A percentile compares a stretch with the other conserved stretches of the same genome.
Evolutionary conservation across 164 flowering plant species (phyloP).

Genomic region (Malania oleifera): DNA sequence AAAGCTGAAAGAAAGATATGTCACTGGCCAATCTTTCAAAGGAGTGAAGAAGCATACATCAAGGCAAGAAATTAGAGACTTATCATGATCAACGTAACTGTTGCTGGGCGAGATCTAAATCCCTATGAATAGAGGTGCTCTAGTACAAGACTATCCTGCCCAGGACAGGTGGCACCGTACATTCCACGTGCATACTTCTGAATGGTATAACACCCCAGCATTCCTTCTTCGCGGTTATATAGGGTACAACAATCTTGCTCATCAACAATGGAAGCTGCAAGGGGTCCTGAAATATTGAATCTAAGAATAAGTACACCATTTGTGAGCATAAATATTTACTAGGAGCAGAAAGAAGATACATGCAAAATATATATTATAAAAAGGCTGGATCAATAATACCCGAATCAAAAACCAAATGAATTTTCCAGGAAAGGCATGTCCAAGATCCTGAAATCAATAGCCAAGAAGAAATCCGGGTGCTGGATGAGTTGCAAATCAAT

Average conservation of each 20-base stretch:
- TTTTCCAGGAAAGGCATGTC: neutral
- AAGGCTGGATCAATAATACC: neutral
- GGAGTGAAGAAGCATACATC: neutral
- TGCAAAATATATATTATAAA: neutral
- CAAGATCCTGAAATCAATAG: slow-evolving; percentile 4
- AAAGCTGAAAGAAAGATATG: neutral
- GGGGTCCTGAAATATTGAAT: neutral
- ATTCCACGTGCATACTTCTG: too few relatives aligned
- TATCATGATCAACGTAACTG: neutral
- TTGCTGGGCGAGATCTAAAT: neutral
- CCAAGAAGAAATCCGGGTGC: neutral
- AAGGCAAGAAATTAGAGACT: neutral
- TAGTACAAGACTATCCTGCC: too few relatives aligned
- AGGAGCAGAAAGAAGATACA: neutral
- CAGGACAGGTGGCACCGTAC: too few relatives aligned
- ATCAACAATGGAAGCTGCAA: neutral
- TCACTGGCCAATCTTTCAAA: neutral
- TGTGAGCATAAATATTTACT: too few relatives aligned
- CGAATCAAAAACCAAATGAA: neutral
- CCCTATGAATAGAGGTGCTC: too few relatives aligned
- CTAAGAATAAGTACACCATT: neutral
- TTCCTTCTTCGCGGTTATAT: too few relatives aligned
- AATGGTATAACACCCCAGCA: too few relatives aligned
- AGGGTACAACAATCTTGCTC: neutral
- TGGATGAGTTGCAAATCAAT: too few relatives aligned